These are phyloP conservation scores for Coemansia asiatica DNA, from an alignment of 192 early-diverging fungal genomes.

Conservation along the genomic window DNA sequence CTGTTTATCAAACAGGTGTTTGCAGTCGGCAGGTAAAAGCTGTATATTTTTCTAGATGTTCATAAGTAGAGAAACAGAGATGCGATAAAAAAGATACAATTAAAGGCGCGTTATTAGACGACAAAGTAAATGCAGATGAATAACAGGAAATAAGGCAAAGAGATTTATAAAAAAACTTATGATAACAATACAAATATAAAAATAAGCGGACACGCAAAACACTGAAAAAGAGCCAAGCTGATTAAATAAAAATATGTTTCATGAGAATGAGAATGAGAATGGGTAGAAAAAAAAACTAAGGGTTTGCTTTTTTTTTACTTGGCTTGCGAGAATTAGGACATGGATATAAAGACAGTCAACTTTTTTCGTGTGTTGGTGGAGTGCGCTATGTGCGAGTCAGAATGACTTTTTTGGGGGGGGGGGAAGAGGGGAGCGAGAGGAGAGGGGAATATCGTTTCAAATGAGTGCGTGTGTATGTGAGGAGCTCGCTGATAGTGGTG, in stretches of 20 bases:
- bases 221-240: too few relatives aligned
- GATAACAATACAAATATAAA: neutral
- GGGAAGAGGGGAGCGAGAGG: too few relatives aligned
- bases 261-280: slow-evolving; percentile 3
- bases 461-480: slow-evolving; percentile 2
- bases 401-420: too few relatives aligned
- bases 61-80: neutral
- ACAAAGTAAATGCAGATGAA: neutral
- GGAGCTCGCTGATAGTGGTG: neutral
- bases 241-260: too few relatives aligned
- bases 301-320: too few relatives aligned
- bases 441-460: neutral
- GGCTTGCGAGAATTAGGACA: too few relatives aligned
- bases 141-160: neutral
- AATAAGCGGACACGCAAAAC: too few relatives aligned
- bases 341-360: neutral
- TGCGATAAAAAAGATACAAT: neutral
- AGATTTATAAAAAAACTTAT: neutral
- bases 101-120: neutral
- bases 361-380: neutral
- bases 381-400: too few relatives aligned
- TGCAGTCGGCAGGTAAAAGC: neutral
- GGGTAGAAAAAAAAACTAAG: neutral
- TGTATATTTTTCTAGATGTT: neutral
- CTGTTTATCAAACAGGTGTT: neutral